Percentiles rank a stretch among this genome's conserved stretches.
phyloP scores from a whole-genome alignment of 495 filamentous ascomycete genomes.

The Penicillium longicatenatum region DNA sequence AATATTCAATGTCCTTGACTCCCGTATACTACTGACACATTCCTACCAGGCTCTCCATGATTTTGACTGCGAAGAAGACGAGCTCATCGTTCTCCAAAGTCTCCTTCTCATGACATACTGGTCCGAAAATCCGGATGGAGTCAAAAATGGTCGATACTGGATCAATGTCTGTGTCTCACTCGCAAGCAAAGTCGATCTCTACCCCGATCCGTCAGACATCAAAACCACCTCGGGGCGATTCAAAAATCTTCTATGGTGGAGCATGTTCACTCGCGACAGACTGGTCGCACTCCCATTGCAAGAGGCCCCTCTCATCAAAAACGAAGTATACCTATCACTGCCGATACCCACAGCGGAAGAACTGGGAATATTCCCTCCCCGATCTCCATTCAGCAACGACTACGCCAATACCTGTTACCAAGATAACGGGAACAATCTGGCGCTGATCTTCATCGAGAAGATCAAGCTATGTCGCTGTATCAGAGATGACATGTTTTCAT shows the following conservation, averaged over 20 bases:
- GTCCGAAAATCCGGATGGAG: constrained; percentile 13
- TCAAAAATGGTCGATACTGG: constrained; percentile 22
- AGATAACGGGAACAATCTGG: constrained; percentile 1
- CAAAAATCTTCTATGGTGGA: constrained; percentile 21
- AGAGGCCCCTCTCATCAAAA: constrained; percentile 20
- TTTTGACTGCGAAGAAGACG: constrained; percentile 15
- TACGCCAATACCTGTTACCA: constrained; percentile 4
- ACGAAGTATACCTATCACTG: constrained; percentile 7
- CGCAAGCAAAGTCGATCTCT: constrained; percentile 11
- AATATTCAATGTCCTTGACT: neutral
- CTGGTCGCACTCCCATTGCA: constrained; percentile 14
- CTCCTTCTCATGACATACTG: constrained; percentile 24
- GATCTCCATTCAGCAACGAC: neutral
- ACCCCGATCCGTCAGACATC: constrained; percentile 5
- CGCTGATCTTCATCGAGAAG: constrained; percentile 16
- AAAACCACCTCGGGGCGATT: constrained; percentile 1
- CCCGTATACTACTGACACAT: neutral
- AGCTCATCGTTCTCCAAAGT: constrained; percentile 11
- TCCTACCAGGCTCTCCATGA: constrained; percentile 14
- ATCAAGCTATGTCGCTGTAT: constrained; percentile 16
- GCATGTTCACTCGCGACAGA: constrained; percentile 18
- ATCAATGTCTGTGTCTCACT: constrained; percentile 12
- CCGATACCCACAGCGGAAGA: neutral
- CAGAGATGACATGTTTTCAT: constrained; percentile 13
- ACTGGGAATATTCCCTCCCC: neutral